Evolutionary conservation across 805 yeast genomes (phyloP), one percentile per base, ranked within the genome.

Genomic region (Suhomyces xylopsoci): DNA sequence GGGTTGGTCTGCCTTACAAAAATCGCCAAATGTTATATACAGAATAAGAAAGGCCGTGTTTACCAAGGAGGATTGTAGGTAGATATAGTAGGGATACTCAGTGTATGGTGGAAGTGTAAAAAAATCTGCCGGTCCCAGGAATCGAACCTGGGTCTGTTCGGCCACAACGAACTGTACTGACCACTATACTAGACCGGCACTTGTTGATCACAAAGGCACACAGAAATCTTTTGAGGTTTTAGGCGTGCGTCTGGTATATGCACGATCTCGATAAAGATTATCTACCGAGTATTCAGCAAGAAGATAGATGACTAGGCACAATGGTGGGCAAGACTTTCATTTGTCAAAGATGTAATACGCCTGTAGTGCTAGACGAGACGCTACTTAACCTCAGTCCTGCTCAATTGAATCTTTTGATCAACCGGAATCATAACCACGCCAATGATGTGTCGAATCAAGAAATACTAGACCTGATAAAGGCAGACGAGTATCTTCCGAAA

Each of bases 261-360:
- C 36, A n/a, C 36, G 36, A 6, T 15, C 9, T 5, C 3, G 36
- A 32, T 32, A 28, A 28, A 28, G n/a, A 28, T 12, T 12, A 32
- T 32, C 36, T n/a, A 14, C 10, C 4, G 17, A 15, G 24, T 17
- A 17, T 19, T 24, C 42, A 9, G 28, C 12, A 15, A 38, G 9
- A 3, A 17, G 14, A 17, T 19, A 38, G n/a, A 17, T 38, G 42
- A 32, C 14, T 38, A 38, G 42, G 24, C 42, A 38, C 7, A 24
- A 53, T 52, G 56, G 42, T 45, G 42, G 48, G 47, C n/a, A 34
- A 46, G 26, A 38, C 48, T 5, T 64, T 70, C 51, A 53, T 62
- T 24, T 87, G 94, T 67, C 88, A 82, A 62, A 69, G 82, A 58
- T 87, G 93, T 65, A 76, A 81, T 53, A 72, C 81, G 19, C 87